phyloP scores from a whole-genome alignment of 192 early-diverging fungal species.

The Jimgerdemannia flammicorona region DNA sequence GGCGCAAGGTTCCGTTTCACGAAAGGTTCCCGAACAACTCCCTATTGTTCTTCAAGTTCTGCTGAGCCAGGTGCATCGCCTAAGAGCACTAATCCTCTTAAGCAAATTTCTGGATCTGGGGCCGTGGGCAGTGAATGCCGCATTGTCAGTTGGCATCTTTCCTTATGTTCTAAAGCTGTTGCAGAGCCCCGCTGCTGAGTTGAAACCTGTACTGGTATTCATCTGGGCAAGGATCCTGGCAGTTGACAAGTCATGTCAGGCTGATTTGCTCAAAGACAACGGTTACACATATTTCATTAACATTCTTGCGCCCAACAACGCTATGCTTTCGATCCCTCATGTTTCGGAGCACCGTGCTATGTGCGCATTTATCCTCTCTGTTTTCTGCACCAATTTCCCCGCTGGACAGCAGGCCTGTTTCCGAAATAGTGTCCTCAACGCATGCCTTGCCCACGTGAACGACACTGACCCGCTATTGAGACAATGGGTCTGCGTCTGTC shows the following conservation, averaged over 20 bases:
- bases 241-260: slow-evolving; percentile 85
- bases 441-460: slow-evolving; percentile 60
- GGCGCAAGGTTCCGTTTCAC: slow-evolving; percentile 71
- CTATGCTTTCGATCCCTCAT: slow-evolving; percentile 61
- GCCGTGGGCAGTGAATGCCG: slow-evolving; percentile 91
- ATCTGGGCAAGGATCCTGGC: slow-evolving; percentile 97
- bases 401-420: slow-evolving; percentile 84
- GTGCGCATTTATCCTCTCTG: slow-evolving; percentile 90
- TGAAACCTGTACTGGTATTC: slow-evolving; percentile 92
- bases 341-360: slow-evolving; percentile 89
- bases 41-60: slow-evolving; percentile 96
- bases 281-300: slow-evolving; percentile 92
- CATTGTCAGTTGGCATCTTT: slow-evolving; percentile 92
- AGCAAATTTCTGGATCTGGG: slow-evolving; percentile 91
- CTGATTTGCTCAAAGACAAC: slow-evolving; percentile 87
- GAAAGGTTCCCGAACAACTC: slow-evolving; percentile 85
- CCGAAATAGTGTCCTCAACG: slow-evolving; percentile 59
- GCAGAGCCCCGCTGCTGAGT: slow-evolving; percentile 86
- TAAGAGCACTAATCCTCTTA: slow-evolving; percentile 87
- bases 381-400: slow-evolving; percentile 85
- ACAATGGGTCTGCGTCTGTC: slow-evolving; percentile 88
- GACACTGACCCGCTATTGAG: slow-evolving; percentile 75
- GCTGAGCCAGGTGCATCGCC: slow-evolving; percentile 89
- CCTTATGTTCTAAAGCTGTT: slow-evolving; percentile 96
- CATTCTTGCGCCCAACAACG: slow-evolving; percentile 73